Percentiles rank a stretch among this genome's conserved stretches.
phyloP scores from a whole-genome alignment of 23 red algal species.

The Gracilariopsis chorda region DNA sequence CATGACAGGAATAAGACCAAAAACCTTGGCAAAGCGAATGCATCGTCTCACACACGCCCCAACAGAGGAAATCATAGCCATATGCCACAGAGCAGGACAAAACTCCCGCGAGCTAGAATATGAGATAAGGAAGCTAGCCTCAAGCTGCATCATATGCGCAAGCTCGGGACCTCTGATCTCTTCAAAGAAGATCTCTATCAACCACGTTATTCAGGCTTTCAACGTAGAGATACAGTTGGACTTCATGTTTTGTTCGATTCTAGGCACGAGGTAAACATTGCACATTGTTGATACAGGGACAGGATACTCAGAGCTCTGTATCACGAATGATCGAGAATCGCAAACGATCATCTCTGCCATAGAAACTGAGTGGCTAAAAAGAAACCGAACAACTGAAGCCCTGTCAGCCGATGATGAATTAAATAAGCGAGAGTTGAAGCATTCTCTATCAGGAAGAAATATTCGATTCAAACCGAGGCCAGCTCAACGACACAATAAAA shows the following conservation, averaged over 20 bases:
- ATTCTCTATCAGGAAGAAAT: neutral
- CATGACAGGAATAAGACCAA: neutral
- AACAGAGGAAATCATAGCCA: neutral
- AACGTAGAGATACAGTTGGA: conserved; percentile 30
- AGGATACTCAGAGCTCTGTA: conserved; percentile 6
- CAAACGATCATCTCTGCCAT: neutral
- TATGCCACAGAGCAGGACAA: neutral
- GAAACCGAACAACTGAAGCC: neutral
- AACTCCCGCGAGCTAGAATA: neutral
- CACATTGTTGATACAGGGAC: conserved; percentile 13
- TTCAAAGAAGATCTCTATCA: conserved; percentile 26
- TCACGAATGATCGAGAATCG: neutral
- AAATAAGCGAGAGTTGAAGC: neutral
- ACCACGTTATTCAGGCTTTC: conserved; percentile 37
- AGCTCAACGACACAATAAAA: neutral
- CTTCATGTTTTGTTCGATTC: conserved; percentile 22
- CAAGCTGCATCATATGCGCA: neutral
- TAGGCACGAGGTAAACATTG: neutral
- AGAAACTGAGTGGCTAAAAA: neutral
- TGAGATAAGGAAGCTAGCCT: neutral
- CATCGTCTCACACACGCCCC: conserved; percentile 31
- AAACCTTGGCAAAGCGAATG: neutral
- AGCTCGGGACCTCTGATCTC: neutral
- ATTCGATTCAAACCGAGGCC: neutral
- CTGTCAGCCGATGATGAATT: conserved; percentile 13